Evolutionary conservation across 805 yeast genomes (phyloP), one percentile per base, ranked within the genome.

Genomic region (Wickerhamiella azyma): DNA sequence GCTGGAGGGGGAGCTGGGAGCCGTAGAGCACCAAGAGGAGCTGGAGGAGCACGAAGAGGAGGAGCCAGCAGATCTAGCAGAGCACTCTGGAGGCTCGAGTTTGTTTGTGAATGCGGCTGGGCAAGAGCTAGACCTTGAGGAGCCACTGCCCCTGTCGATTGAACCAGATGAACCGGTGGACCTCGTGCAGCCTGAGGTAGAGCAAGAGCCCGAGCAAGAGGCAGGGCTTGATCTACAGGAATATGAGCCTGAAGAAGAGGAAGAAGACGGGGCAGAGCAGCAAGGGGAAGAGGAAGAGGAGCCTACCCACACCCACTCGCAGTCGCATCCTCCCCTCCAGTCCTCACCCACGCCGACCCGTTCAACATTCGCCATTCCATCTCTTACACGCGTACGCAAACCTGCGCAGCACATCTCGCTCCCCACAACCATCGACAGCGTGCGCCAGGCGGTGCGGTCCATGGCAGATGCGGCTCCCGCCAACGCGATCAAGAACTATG

Each of bases 401-500:
- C 33, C 33, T 13, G 16, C 33, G 5, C 33, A 30, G 33, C 55
- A 54, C 37, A 45, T 55, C 14, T 51, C 54, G 14, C 29, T 55
- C 8, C 53, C 58, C 2, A 40, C 51, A 1, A 39, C 55, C 1
- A 9, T 52, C 1, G 49, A 37, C 1, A 49, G 46, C 11, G 33
- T 56, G 4, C n/a, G 17, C 8, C 37, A 35, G n/a, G 29, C 42
- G 37, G 35, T 16, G 37, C 46, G 40, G 38, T 28, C 13, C 35
- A 21, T 37, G 11, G 21, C 26, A 18, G 38, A 35, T 13, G 40
- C 45, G 4, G 26, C 28, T 2, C 37, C 46, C n/a, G n/a, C n/a
- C 8, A 33, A 43, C 10, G 43, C 45, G 18, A 41, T 55, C 24
- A 52, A 41, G 9, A 50, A 57, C 26, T 48, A 55, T 24, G 66